These are phyloP conservation scores for Ampelocalamus luodianensis DNA, from an alignment of 176 grass and related monocot genomes.

Conservation along the genomic window DNA sequence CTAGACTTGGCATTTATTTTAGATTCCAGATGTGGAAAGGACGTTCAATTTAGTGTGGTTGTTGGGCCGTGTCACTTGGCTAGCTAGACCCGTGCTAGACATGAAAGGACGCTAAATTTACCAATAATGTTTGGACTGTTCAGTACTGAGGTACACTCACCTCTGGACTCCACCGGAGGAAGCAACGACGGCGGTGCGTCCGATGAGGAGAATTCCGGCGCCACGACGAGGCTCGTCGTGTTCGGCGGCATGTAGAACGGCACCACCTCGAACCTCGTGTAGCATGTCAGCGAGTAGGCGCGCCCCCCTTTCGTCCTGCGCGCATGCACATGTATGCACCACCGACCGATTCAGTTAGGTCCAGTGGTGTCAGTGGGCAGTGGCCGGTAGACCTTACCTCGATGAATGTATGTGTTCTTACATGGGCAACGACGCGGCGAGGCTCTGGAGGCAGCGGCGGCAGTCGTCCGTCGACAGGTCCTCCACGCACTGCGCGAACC, in stretches of 20 bases:
- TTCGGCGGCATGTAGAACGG: slow-evolving; percentile 37
- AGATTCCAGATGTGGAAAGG: no score
- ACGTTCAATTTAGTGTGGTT: no score
- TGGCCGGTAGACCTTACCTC: not conserved
- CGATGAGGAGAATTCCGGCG: not conserved
- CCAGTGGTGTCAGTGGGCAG: no score
- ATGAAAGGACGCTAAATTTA: no score
- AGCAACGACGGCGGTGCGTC: not conserved
- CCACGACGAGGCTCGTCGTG: not conserved
- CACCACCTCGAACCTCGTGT: slow-evolving; percentile 47
- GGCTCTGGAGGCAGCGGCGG: slow-evolving; percentile 27
- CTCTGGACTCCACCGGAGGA: not conserved
- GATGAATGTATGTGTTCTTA: not conserved
- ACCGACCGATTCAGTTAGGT: not conserved
- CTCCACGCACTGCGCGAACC: slow-evolving; percentile 35
- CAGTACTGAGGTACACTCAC: not conserved
- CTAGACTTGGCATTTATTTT: no score
- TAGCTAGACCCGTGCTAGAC: no score
- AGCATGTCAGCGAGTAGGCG: slow-evolving; percentile 47
- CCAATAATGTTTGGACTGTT: no score
- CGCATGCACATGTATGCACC: no score
- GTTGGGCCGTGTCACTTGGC: no score
- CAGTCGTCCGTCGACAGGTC: slow-evolving; percentile 40
- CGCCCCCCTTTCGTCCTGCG: slow-evolving; percentile 44
- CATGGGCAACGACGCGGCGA: slow-evolving; percentile 38